Evolutionary conservation across 192 early-diverging fungal genomes (phyloP).

Genomic region (Mortierella antarctica): DNA sequence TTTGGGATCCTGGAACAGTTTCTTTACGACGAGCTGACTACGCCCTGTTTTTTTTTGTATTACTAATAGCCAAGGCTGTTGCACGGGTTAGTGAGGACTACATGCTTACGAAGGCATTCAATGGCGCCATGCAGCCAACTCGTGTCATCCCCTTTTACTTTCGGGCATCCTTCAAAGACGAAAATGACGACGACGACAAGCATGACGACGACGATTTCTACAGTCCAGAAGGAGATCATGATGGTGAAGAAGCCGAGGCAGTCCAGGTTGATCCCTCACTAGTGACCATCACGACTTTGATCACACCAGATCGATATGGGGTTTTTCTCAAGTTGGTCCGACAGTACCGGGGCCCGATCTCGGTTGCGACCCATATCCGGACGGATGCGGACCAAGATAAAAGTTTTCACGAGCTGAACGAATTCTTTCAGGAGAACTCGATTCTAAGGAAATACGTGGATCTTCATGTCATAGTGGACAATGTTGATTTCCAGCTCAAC

Average conservation of each 20-base stretch:
- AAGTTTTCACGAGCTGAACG: constrained; percentile 57
- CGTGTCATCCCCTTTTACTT: constrained; percentile 72
- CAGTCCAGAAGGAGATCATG: constrained; percentile 7
- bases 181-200: constrained; percentile 38
- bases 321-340: constrained; percentile 63
- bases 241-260: constrained; percentile 46
- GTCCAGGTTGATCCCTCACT: constrained; percentile 8
- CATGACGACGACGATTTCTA: constrained; percentile 27
- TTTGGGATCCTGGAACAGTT: background rate
- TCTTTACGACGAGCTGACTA: background rate
- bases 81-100: constrained; percentile 57
- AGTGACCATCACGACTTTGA: constrained; percentile 66
- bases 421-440: constrained; percentile 57
- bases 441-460: constrained; percentile 64
- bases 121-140: constrained; percentile 65
- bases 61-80: constrained; percentile 28
- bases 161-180: constrained; percentile 52
- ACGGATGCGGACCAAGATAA: constrained; percentile 58
- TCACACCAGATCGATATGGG: constrained; percentile 66
- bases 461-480: constrained; percentile 68
- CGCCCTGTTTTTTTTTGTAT: background rate
- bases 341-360: constrained; percentile 66
- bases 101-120: constrained; percentile 67
- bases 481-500: constrained; percentile 70
- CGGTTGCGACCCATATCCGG: constrained; percentile 67